These are phyloP conservation scores for Choanephora cucurbitarum DNA, from an alignment of 371 early-diverging fungal genomes.

Conservation along the genomic window DNA sequence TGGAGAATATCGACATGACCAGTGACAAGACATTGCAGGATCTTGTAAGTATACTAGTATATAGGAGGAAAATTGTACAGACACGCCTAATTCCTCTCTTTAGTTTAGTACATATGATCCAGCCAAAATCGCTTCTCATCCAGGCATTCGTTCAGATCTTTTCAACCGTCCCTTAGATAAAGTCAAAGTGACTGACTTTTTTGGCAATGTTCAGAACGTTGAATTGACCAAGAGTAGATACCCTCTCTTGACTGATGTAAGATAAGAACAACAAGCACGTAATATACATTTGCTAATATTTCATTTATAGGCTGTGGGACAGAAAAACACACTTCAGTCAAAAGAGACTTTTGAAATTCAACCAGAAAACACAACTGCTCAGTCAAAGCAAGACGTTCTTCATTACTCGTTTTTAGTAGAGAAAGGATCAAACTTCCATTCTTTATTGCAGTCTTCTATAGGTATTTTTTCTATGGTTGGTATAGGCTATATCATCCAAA, in stretches of 20 bases:
- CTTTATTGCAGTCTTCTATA: background rate
- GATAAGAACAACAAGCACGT: too few relatives aligned
- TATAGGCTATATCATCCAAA: background rate
- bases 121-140: constrained; percentile 73
- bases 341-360: background rate
- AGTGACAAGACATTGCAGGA: constrained; percentile 75
- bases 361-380: background rate
- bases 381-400: background rate
- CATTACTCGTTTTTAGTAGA: background rate
- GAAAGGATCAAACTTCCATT: background rate
- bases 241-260: constrained; percentile 20
- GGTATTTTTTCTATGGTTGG: background rate
- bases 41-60: constrained; percentile 54
- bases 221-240: constrained; percentile 68
- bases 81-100: background rate
- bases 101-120: constrained; percentile 82
- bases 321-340: background rate
- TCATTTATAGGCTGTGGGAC: background rate
- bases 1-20: constrained; percentile 82
- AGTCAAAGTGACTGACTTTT: constrained; percentile 90
- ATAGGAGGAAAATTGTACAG: too few relatives aligned
- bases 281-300: too few relatives aligned
- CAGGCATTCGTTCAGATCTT: constrained; percentile 83
- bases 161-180: constrained; percentile 73
- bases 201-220: constrained; percentile 90